Evolutionary conservation across 257 asterid species (phyloP).

Genomic region (Plectranthus barbatus): DNA sequence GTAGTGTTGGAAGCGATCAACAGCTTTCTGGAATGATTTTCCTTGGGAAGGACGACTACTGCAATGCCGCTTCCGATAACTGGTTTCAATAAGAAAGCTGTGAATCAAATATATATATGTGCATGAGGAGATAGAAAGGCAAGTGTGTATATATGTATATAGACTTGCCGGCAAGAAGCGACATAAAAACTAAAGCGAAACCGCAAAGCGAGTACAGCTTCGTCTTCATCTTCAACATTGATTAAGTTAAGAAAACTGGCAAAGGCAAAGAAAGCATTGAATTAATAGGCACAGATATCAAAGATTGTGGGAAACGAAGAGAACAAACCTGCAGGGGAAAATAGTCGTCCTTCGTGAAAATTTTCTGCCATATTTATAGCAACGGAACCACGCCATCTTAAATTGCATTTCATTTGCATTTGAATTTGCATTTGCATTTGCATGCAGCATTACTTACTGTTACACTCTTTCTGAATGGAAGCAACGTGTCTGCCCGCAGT

Average conservation of each 20-base stretch:
- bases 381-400: background rate
- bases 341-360: background rate
- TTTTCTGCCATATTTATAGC: conserved; percentile 2
- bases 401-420: background rate
- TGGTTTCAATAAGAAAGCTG: conserved; percentile 21
- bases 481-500: too few relatives aligned
- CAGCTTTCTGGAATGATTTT: conserved; percentile 24
- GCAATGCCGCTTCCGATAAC: conserved; percentile 17
- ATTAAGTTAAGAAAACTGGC: background rate
- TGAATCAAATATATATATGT: too few relatives aligned
- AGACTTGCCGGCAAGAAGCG: conserved; percentile 10
- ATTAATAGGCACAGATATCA: background rate
- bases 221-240: conserved; percentile 1
- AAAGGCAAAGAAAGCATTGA: too few relatives aligned
- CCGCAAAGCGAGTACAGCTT: background rate
- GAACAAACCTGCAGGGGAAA: background rate
- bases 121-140: too few relatives aligned
- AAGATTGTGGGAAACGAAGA: background rate
- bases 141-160: too few relatives aligned
- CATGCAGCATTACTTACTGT: too few relatives aligned
- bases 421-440: too few relatives aligned
- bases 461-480: too few relatives aligned
- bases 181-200: conserved; percentile 8
- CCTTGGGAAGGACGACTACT: conserved; percentile 22
- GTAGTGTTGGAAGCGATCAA: background rate